Evolutionary conservation across 1,139 yeast species (phyloP), one percentile per base, ranked within the genome.

Genomic region (Debaryomycetaceae sp.): DNA sequence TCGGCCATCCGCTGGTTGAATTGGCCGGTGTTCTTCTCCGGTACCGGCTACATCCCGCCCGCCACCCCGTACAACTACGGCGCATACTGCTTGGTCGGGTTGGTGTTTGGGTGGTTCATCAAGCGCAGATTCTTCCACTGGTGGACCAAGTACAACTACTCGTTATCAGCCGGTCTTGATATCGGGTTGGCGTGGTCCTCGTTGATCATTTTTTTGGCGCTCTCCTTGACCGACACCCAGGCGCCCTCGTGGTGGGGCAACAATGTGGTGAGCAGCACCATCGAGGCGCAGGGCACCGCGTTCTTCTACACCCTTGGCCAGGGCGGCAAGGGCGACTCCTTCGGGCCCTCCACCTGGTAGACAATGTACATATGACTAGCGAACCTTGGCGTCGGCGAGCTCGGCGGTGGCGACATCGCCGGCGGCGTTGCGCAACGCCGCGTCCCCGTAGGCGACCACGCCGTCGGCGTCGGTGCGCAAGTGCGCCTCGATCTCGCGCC

Each of bases 1-100:
- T 34, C 38, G 10, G 78, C 78, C 35, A 56, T 58, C 35, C 63
- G 65, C 39, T 59, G 65, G 60, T 44, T 65, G 44, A 60, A 65
- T 51, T 64, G 70, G 65, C 70, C 71, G 5, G 70, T 65, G 21
- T 65, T 65, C 58, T 65, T 64, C 52, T 58, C 67, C 12, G 72
- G 71, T 42, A 63, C 71, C 21, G 71, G 67, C 33, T 52, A 53
- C 42, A 65, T 66, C 52, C 73, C 73, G 21, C 71, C 72, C 35
- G 71, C 71, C 22, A 66, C 71, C 27, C 59, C 73, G 20, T 65
- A 63, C 45, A 71, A 67, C 41, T 71, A 68, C 47, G 65, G 65
- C 17, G 55, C 74, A 5, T 72, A 64, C 46, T 63, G 71, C 34
- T 51, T 58, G 3, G 69, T 71, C 19, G 75, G 80, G 23, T 58